Base-by-base conservation (phyloP, 345 rosid genomes). In the Rhodamnia argentea region DNA sequence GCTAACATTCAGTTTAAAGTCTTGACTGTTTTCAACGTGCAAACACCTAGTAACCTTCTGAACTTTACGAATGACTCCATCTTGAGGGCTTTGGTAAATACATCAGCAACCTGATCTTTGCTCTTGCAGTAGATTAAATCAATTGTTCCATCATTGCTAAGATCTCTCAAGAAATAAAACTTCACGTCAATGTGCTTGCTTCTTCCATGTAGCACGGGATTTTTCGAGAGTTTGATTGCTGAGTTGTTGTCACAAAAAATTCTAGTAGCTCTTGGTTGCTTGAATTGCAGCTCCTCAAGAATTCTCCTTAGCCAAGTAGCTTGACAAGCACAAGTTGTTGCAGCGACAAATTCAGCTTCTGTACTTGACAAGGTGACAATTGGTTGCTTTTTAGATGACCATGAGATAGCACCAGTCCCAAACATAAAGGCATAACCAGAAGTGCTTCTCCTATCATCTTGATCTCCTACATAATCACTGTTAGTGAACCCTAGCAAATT, bases 241-340 rank as follows among this genome's bases (percentile, higher is more conserved):
- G 47, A 85, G 56, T 16, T 74, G 29, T 87, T 87, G 20, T 40
- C 85, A 51, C 74, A 85, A 53, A 29, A 40, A 37, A 85, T 85
- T 3, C 10, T 58, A 3, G 85, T 85, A 3, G 88, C 32, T 9
- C n/a, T 8, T 40, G 29, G 11, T 47, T 87, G 59, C 51, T 74
- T 22, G 3, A 83, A 44, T 10, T 44, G 32, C 24, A 89, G 23
- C 22, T 86, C 83, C 4, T 5, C n/a, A 7, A 89, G 13, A 42
- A 87, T 10, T 60, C 44, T 87, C 32, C 40, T 40, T 14, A 82
- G 44, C 88, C 85, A 86, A 44, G 87, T 58, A 18, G 85, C 89
- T 44, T 87, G 58, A 81, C 64, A 24, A 37, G 56, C 56, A 16
- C 62, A 54, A 29, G 13, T 16, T 52, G 56, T 82, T 2, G 83